phyloP scores from a whole-genome alignment of 2,329 filamentous ascomycete species.

The Cadophora luteo-olivacea region DNA sequence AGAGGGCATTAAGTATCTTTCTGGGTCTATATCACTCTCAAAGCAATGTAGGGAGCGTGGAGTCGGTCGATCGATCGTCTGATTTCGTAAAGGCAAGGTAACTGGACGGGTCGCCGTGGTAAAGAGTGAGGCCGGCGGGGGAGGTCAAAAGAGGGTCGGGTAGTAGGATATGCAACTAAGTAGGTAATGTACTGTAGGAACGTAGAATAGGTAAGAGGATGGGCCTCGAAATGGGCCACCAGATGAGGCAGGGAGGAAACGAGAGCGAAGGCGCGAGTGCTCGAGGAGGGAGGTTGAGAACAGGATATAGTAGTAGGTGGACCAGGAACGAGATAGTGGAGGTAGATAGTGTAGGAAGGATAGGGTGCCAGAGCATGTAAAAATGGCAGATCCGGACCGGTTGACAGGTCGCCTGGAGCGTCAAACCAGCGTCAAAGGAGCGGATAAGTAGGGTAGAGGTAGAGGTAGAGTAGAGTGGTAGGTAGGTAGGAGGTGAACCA shows the following conservation, averaged over 20 bases:
- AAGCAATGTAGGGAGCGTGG: conserved; percentile 30
- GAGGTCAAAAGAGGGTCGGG: conserved; percentile 31
- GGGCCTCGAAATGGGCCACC: conserved; percentile 14
- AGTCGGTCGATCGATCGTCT: conserved; percentile 16
- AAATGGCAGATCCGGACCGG: conserved; percentile 13
- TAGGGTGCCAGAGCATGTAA: not conserved
- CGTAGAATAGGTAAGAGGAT: not conserved
- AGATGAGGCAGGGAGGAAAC: not conserved
- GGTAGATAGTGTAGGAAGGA: not conserved
- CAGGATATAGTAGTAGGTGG: not conserved
- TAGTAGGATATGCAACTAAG: conserved; percentile 10
- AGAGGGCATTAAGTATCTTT: conserved; percentile 39
- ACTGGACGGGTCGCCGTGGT: conserved; percentile 21
- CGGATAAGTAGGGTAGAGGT: conserved; percentile 6
- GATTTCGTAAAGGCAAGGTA: conserved; percentile 13
- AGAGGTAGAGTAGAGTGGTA: not conserved
- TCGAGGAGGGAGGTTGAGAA: conserved; percentile 5
- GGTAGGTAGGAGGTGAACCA: not conserved
- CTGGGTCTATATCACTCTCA: conserved; percentile 28
- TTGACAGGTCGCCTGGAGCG: conserved; percentile 21
- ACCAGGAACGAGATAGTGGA: conserved; percentile 10
- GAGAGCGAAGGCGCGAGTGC: not conserved
- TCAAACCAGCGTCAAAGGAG: conserved; percentile 22
- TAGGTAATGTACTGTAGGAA: conserved; percentile 2
- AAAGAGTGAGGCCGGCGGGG: conserved; percentile 34